Evolutionary conservation across 148 eudicot species (phyloP).

Genomic region (Rhododendron ovatum): DNA sequence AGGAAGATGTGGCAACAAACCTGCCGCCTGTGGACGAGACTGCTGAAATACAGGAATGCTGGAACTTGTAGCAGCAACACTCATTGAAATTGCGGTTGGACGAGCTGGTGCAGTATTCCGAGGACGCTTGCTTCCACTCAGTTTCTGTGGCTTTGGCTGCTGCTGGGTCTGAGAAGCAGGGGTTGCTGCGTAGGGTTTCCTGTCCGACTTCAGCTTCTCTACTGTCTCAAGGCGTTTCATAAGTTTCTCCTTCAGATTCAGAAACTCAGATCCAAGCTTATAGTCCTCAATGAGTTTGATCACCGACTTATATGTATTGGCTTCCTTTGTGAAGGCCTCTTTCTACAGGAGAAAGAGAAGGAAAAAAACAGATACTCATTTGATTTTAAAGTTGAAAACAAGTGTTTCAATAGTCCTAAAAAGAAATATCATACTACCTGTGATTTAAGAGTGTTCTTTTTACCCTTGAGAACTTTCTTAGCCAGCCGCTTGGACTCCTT

Average conservation of each 20-base stretch:
- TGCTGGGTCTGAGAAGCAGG: constrained; percentile 15
- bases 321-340: constrained; percentile 31
- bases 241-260: constrained; percentile 23
- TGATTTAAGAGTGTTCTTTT: constrained; percentile 15
- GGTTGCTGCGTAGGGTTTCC: constrained; percentile 16
- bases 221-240: constrained; percentile 28
- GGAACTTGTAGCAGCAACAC: constrained; percentile 15
- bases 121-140: constrained; percentile 23
- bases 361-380: background rate
- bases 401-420: background rate
- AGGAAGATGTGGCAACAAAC: constrained; percentile 20
- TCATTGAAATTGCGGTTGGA: constrained; percentile 13
- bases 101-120: constrained; percentile 13
- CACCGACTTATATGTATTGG: constrained; percentile 27
- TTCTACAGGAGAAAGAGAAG: constrained; percentile 20
- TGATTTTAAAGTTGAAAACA: background rate
- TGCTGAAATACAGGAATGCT: constrained; percentile 16
- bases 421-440: constrained; percentile 16
- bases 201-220: constrained; percentile 24
- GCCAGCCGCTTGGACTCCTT: constrained; percentile 21
- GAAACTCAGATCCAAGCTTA: constrained; percentile 29
- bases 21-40: constrained; percentile 21
- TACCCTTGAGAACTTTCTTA: constrained; percentile 20
- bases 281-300: constrained; percentile 30
- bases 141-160: constrained; percentile 18